Base-by-base conservation (phyloP, 2,329 filamentous ascomycete species). In the Aspergillus chevalieri region DNA sequence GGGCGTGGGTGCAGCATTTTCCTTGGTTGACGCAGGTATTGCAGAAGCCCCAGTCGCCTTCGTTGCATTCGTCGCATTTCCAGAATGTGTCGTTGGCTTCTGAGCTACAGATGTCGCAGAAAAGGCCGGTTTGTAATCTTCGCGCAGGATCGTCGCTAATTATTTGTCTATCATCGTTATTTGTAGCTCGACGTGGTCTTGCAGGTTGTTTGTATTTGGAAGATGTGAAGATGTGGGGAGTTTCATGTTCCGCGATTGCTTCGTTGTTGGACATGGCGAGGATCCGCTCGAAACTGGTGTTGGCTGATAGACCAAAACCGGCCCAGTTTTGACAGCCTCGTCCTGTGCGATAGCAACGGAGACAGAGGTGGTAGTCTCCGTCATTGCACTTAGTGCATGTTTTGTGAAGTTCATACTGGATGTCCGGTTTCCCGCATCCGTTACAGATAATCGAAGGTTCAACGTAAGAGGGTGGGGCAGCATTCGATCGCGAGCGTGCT, bases 21-120 rank as follows among this genome's bases (percentile, higher is more conserved):
- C 89, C 90, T 65, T 85, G 83, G 51, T 92, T 91, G 26, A 95
- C 89, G 57, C 92, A 97, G 52, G 78, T 74, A 59, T 91, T 89
- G 70, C 92, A 97, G 65, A 89, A 96, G 0, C 92, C 92, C 91
- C 91, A 97, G 63, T 94, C 91, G 4, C 89, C 92, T 54, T 93
- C 84, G 60, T 95, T 95, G 71, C 92, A 97, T 22, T 78, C 67
- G 51, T 86, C 82, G 66, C 92, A 97, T 54, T 87, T 84, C 92
- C 91, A 97, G 69, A 88, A 95, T 68, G 89, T 93, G 46, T 85
- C 80, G 60, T 94, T 91, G 0, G 89, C 80, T 74, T 83, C 87
- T 0, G 79, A 75, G 15, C 79, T 74, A 65, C 92, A 96, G 44
- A 80, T 79, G 34, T 86, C 82, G 65, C 92, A 97, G 67, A 96